A percentile compares a stretch with the other conserved stretches of the same genome.
These are phyloP conservation scores for Picea mariana DNA, from an alignment of 83 land plant genomes.

Conservation along the genomic window DNA sequence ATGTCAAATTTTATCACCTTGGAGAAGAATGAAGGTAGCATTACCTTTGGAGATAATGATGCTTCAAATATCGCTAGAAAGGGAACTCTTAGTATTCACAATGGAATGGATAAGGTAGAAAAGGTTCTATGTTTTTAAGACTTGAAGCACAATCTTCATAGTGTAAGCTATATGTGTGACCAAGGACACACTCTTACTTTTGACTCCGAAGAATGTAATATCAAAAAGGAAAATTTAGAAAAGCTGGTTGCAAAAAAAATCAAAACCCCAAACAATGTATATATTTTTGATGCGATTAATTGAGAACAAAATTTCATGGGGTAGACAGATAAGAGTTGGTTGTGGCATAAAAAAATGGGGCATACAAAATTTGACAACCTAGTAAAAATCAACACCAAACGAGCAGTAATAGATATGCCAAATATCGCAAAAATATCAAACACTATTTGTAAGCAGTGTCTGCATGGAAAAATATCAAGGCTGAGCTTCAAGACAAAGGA, in stretches of 20 bases:
- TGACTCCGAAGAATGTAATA: background rate
- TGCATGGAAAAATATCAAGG: too few relatives aligned
- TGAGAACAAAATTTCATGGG: too few relatives aligned
- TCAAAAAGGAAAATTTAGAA: background rate
- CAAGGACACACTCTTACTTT: background rate
- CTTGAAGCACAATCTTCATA: conserved; percentile 2
- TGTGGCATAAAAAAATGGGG: too few relatives aligned
- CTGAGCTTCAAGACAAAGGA: too few relatives aligned
- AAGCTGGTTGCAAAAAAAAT: background rate
- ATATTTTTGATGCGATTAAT: too few relatives aligned
- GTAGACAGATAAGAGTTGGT: too few relatives aligned
- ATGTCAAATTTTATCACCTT: too few relatives aligned
- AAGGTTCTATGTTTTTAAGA: background rate
- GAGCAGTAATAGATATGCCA: too few relatives aligned
- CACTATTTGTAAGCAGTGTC: too few relatives aligned
- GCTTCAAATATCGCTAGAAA: background rate
- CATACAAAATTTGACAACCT: too few relatives aligned
- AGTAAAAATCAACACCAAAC: too few relatives aligned
- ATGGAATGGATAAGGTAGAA: background rate
- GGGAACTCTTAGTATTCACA: background rate
- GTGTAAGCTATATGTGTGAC: background rate
- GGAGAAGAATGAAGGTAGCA: background rate
- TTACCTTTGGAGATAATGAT: background rate
- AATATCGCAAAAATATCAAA: too few relatives aligned
- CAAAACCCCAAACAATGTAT: background rate